Conservation (phyloP, 192 early-diverging fungal genomes). For the Umbelopsis isabellina region DNA sequence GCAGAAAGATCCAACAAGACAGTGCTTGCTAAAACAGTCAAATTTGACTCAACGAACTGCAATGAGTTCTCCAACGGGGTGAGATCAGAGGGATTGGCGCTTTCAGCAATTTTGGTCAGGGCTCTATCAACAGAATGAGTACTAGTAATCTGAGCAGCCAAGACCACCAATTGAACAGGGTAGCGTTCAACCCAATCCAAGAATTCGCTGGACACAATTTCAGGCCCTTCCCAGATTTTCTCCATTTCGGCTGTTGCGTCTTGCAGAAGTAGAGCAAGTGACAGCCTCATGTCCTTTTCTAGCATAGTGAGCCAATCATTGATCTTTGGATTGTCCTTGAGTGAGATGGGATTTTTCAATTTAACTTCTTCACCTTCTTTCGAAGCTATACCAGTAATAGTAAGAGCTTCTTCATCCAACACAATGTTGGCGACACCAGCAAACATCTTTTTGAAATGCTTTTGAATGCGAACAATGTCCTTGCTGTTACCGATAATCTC, state of each 20-base stretch:
- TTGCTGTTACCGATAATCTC: constrained; percentile 99
- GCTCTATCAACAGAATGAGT: constrained; percentile 85
- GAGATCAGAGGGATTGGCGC: constrained; percentile 36
- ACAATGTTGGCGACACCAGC: constrained; percentile 87
- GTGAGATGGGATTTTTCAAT: constrained; percentile 77
- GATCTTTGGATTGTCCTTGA: constrained; percentile 87
- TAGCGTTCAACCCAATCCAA: constrained; percentile 86
- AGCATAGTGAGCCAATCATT: constrained; percentile 96
- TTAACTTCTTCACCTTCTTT: constrained; percentile 89
- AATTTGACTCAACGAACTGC: constrained; percentile 64
- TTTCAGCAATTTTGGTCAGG: constrained; percentile 50
- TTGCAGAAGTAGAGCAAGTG: constrained; percentile 77
- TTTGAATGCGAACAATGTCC: constrained; percentile 93
- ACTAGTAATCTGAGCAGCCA: constrained; percentile 91
- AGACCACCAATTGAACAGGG: constrained; percentile 92
- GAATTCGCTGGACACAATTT: constrained; percentile 59
- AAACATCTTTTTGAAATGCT: constrained; percentile 99
- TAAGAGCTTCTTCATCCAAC: constrained; percentile 76
- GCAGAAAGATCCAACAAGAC: constrained; percentile 86
- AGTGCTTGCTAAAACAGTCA: constrained; percentile 90
- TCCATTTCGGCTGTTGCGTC: constrained; percentile 74
- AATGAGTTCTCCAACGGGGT: constrained; percentile 62
- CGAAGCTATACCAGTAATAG: constrained; percentile 85
- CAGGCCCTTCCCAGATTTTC: constrained; percentile 57
- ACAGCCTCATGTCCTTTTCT: constrained; percentile 92